Percentiles rank a stretch among this genome's conserved stretches.
phyloP scores from a whole-genome alignment of 352 stramenopile species.

The Aphanomyces astaci region DNA sequence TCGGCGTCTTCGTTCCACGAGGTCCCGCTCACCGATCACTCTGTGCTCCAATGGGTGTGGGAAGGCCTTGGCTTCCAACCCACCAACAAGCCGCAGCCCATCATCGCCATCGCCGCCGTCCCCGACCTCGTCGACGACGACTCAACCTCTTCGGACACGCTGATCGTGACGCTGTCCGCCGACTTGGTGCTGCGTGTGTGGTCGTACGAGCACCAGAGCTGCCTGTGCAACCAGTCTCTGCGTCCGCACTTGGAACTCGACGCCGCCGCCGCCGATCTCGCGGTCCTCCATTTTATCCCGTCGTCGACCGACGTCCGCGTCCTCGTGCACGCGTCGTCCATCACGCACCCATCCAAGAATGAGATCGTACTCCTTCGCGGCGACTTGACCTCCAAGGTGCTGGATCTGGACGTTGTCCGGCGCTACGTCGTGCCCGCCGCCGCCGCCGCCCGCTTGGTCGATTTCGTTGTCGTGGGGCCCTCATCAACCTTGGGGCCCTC shows the following conservation, averaged over 20 bases:
- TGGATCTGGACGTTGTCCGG: conserved; percentile 6
- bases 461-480: neutral
- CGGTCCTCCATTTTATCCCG: neutral
- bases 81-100: neutral
- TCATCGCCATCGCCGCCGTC: conserved; percentile 7
- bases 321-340: neutral
- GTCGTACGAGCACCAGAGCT: conserved; percentile 15
- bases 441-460: neutral
- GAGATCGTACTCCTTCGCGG: conserved; percentile 16
- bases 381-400: neutral
- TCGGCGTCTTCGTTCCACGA: conserved; percentile 7
- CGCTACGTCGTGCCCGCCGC: neutral
- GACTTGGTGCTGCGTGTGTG: conserved; percentile 12
- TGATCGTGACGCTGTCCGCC: conserved; percentile 10
- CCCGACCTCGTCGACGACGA: neutral
- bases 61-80: neutral
- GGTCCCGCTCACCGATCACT: conserved; percentile 8
- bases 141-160: neutral
- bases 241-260: neutral
- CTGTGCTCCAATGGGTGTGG: neutral
- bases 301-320: neutral
- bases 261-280: neutral
- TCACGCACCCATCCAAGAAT: neutral
- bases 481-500: too few species aligned
- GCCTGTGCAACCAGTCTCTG: conserved; percentile 7